These are phyloP conservation scores for Tuctoria greenei DNA, from an alignment of 176 grass and related monocot species.

Conservation along the genomic window DNA sequence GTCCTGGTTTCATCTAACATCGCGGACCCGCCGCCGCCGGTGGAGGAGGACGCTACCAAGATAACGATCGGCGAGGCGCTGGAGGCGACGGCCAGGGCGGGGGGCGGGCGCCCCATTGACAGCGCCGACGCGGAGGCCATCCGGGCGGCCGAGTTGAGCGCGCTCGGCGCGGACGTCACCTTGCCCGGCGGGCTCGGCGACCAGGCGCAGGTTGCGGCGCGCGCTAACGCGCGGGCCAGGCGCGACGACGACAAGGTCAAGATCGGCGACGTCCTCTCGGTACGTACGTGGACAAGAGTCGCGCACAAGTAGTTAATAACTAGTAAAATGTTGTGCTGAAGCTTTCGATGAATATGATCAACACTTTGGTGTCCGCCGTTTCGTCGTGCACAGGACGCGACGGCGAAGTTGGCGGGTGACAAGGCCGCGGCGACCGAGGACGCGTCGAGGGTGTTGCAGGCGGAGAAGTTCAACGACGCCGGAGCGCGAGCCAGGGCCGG, in stretches of 20 bases:
- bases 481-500: slow-evolving; percentile 32
- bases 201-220: slow-evolving; percentile 43
- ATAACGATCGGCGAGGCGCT: slow-evolving; percentile 72
- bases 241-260: slow-evolving; percentile 60
- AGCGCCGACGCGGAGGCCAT: slow-evolving; percentile 64
- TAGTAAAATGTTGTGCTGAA: too few species aligned
- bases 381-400: slow-evolving; percentile 40
- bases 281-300: neutral
- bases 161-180: slow-evolving; percentile 8
- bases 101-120: slow-evolving; percentile 46
- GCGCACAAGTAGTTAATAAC: too few species aligned
- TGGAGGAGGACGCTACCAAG: slow-evolving; percentile 32
- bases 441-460: slow-evolving; percentile 47
- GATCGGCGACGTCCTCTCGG: slow-evolving; percentile 56
- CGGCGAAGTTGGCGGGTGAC: slow-evolving; percentile 44
- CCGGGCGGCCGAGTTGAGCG: slow-evolving; percentile 53
- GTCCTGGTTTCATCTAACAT: too few species aligned
- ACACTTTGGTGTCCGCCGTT: too few species aligned
- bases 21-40: slow-evolving; percentile 29
- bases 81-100: slow-evolving; percentile 45
- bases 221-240: slow-evolving; percentile 35
- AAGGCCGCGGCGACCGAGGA: slow-evolving; percentile 46
- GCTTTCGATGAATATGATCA: too few species aligned
- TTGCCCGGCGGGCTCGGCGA: slow-evolving; percentile 51
- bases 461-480: slow-evolving; percentile 51